Conservation (phyloP, 257 asterid species). For the Datura wrightii region DNA sequence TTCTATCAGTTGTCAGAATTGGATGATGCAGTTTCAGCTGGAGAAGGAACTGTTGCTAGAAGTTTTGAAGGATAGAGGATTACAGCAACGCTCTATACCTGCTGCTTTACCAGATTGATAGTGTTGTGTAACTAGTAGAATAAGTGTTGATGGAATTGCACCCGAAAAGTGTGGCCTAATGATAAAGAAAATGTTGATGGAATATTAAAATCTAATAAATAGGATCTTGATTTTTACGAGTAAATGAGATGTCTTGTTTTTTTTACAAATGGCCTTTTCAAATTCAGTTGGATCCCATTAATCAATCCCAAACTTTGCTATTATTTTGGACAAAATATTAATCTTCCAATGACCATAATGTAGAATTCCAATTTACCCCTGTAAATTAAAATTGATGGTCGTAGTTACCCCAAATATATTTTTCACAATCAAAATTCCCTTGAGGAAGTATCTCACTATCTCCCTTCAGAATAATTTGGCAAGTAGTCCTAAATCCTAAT, state of each 20-base stretch:
- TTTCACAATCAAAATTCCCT: not conserved
- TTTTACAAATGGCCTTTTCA: too few species aligned
- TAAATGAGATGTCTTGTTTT: too few species aligned
- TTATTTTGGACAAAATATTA: too few species aligned
- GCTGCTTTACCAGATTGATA: not conserved
- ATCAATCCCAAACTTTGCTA: too few species aligned
- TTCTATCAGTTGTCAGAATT: not conserved
- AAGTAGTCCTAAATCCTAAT: not conserved
- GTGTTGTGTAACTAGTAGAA: not conserved
- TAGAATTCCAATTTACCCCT: not conserved
- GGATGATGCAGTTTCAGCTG: not conserved
- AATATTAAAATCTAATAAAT: too few species aligned
- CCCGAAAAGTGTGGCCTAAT: too few species aligned
- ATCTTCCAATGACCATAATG: not conserved
- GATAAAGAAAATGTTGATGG: too few species aligned
- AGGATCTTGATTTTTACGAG: too few species aligned
- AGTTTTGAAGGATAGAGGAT: not conserved
- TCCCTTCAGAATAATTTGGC: not conserved
- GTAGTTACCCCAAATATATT: not conserved
- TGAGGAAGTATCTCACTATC: not conserved
- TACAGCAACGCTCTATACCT: not conserved
- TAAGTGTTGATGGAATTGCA: not conserved
- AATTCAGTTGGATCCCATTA: too few species aligned
- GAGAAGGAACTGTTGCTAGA: not conserved
- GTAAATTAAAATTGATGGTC: not conserved